Base-by-base conservation (phyloP, 2,329 filamentous ascomycete species). In the Arthrobotrys iridis region DNA sequence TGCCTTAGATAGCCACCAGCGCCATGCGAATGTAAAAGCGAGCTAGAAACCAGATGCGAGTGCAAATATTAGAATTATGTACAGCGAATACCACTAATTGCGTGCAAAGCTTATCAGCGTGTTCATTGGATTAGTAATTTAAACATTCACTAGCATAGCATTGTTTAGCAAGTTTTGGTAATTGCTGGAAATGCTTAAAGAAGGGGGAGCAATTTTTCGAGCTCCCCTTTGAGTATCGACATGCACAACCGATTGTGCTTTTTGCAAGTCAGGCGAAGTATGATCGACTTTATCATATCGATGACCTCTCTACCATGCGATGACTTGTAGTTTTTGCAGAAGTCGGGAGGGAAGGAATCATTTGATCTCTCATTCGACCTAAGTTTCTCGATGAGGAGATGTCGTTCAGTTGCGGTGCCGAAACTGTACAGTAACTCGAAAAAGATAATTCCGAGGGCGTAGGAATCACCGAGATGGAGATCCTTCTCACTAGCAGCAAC, bases 361-460 rank as follows among this genome's bases (percentile, higher is more conserved):
- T 58, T 37, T 24, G 35, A 13, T 7, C 70, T 63, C 18, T 28
- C 3, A 40, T 13, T n/a, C 8, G 52, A 60, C 20, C 70, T 64
- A n/a, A 74, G 52, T 11, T 33, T 60, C 3, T 41, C 43, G 35
- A 67, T 67, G 6, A 62, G 35, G 10, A 74, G 46, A 24, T 37
- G 37, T 28, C 70, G 60, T 43, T 74, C 41, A 35, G 58, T 45
- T 75, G 71, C 63, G 0, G 85, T 87, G 40, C 81, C 81, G 60
- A 90, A 87, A 3, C 81, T 83, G 75, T 85, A 86, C 0, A 90
- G 77, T 48, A 90, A 82, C 80, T 91, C 89, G 45, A 90, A 87
- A 0, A 87, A 82, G 28, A 90, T 86, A 8, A 90, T 84, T 0
- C 88, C 88, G 0, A 90, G 81, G 0, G 88, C 86, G 78, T 86